These are phyloP conservation scores for Raddia distichophylla DNA, from an alignment of 176 grass and related monocot species.

Conservation along the genomic window DNA sequence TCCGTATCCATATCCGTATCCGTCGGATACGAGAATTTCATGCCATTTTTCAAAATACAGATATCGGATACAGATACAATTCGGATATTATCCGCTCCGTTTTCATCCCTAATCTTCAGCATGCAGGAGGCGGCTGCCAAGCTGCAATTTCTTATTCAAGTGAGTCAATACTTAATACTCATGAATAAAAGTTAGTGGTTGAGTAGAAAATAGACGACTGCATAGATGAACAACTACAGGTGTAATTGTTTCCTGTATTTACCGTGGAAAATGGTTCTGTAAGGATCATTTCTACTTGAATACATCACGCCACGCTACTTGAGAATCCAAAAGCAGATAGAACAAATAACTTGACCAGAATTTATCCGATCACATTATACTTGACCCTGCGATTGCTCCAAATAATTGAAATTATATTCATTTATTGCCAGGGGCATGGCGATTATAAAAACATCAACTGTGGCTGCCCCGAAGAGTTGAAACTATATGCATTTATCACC, in stretches of 20 bases:
- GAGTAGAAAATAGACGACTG: too few relatives aligned
- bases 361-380: not conserved
- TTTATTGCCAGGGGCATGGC: conserved; percentile 3
- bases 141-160: too few relatives aligned
- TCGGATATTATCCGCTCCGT: too few relatives aligned
- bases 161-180: not conserved
- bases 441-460: not conserved
- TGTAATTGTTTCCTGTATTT: not conserved
- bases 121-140: conserved; percentile 24
- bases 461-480: not conserved
- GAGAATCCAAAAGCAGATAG: not conserved
- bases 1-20: too few relatives aligned
- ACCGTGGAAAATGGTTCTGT: not conserved
- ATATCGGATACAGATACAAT: too few relatives aligned
- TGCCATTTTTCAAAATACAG: too few relatives aligned
- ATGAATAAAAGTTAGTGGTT: not conserved
- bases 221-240: not conserved
- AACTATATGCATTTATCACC: conserved; percentile 26
- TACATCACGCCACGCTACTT: not conserved
- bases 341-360: not conserved
- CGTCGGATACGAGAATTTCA: too few relatives aligned
- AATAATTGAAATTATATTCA: conserved; percentile 1
- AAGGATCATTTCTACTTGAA: not conserved
- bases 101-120: too few relatives aligned
- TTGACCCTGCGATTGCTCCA: not conserved